Conservation (phyloP, 306 rosid species). For the Abrus pulchellus region DNA sequence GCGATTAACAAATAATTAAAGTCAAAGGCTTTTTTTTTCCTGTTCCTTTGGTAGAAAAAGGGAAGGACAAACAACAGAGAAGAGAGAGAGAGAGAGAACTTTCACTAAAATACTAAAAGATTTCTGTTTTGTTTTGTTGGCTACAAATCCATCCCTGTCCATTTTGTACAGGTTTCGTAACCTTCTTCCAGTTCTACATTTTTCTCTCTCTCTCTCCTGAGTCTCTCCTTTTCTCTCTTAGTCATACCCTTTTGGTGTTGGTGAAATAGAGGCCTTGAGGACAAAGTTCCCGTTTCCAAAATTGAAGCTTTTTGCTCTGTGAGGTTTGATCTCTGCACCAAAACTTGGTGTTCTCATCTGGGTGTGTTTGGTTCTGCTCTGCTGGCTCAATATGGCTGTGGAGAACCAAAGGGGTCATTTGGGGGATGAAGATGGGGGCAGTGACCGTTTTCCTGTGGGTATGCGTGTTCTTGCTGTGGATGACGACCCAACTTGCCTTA, state of each 20-base stretch:
- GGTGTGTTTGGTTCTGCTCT: slow-evolving; percentile 37
- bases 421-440: slow-evolving; percentile 45
- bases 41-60: slow-evolving; percentile 60
- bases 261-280: slow-evolving; percentile 37
- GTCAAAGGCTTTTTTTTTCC: slow-evolving; percentile 49
- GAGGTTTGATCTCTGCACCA: slow-evolving; percentile 42
- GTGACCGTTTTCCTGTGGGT: slow-evolving; percentile 80
- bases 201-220: slow-evolving; percentile 12
- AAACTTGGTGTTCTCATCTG: slow-evolving; percentile 38
- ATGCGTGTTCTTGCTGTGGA: slow-evolving; percentile 98
- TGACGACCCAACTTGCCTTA: slow-evolving; percentile 89
- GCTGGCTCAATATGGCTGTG: slow-evolving; percentile 60
- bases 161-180: slow-evolving; percentile 59
- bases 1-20: slow-evolving; percentile 46
- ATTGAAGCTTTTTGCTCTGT: slow-evolving; percentile 47
- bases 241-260: slow-evolving; percentile 17
- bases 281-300: slow-evolving; percentile 45
- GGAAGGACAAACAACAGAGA: slow-evolving; percentile 56
- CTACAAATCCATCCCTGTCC: slow-evolving; percentile 67
- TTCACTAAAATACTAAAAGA: slow-evolving; percentile 56
- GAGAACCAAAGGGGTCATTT: slow-evolving; percentile 60
- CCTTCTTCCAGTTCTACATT: slow-evolving; percentile 39
- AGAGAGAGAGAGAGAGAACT: slow-evolving; percentile 36
- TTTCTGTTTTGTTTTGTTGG: slow-evolving; percentile 64
- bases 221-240: slow-evolving; percentile 13